phyloP scores from a whole-genome alignment of 169 alveolate genomes.

The Plasmodium billcollinsi region DNA sequence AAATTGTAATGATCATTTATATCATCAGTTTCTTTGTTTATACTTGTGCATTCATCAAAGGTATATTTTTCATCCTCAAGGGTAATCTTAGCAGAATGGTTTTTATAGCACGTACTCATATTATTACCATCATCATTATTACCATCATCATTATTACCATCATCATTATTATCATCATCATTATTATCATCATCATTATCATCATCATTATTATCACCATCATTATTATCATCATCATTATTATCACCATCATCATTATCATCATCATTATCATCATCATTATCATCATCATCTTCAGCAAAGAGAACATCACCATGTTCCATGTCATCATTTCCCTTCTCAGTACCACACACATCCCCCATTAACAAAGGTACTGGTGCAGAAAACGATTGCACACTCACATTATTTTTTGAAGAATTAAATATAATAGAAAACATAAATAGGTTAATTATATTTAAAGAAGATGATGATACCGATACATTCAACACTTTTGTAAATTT shows the following conservation, averaged over 20 bases:
- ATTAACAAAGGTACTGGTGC: constrained; percentile 63
- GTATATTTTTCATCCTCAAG: background rate
- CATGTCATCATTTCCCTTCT: background rate
- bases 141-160: background rate
- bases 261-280: background rate
- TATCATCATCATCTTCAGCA: background rate
- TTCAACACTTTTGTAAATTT: constrained; percentile 65
- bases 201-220: background rate
- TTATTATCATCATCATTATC: background rate
- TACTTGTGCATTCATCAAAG: background rate
- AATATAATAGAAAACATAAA: constrained; percentile 52
- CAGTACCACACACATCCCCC: constrained; percentile 40
- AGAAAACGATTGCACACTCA: constrained; percentile 73
- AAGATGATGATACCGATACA: constrained; percentile 60
- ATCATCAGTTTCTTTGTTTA: background rate
- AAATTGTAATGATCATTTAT: background rate
- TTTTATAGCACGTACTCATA: background rate
- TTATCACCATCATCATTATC: background rate
- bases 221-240: background rate
- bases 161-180: background rate
- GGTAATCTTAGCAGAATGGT: background rate
- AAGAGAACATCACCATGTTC: background rate
- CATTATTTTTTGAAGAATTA: constrained; percentile 47
- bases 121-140: background rate
- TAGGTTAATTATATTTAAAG: constrained; percentile 65